Evolutionary conservation across 352 stramenopile species (phyloP), one percentile per base, ranked within the genome.

Genomic region (Phytophthora pisi): DNA sequence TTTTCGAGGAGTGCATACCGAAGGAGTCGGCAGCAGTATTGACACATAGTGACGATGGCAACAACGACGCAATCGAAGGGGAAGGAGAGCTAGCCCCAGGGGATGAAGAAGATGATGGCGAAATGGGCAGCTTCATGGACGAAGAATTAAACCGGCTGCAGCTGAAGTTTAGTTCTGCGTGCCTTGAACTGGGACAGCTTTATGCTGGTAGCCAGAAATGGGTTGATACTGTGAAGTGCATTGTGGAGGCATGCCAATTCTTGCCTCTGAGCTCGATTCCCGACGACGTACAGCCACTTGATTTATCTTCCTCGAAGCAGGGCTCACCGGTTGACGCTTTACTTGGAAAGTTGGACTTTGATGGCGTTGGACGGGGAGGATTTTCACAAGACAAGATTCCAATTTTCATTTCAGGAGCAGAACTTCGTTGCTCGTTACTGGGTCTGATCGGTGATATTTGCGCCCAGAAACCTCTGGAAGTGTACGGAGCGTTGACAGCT

Each of bases 91-190:
- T 70, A 26, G 43, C 51, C 31, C 28, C 57, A 18, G 51, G 64
- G 57, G 64, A 77, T 49, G 66, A 77, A 0, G 66, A 77, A 0
- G 73, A 70, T 30, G 69, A 74, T 3, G 70, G 68, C 15, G 76
- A 76, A n/a, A 82, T 95, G 71, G 74, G 75, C 9, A 75, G 51
- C 6, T 96, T 94, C 55, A 90, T 96, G 82, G 68, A 87, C 26
- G 88, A 96, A 72, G 88, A 96, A 65, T 65, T 91, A 24, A 68
- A 64, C 15, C 81, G 88, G 5, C 70, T 96, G 9, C 75, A 89
- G 65, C 64, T 94, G 4, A 96, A 96, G 64, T 90, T 81, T 57
- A 86, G 81, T 28, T 92, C 88, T 7, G 78, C 85, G 13, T 92
- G 77, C 51, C 58, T 96, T 16, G 84, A 92, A 40, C 65, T 93